Evolutionary conservation across 2,329 filamentous ascomycete genomes (phyloP), one percentile per base, ranked within the genome.

Genomic region (Cladosporium halotolerans): DNA sequence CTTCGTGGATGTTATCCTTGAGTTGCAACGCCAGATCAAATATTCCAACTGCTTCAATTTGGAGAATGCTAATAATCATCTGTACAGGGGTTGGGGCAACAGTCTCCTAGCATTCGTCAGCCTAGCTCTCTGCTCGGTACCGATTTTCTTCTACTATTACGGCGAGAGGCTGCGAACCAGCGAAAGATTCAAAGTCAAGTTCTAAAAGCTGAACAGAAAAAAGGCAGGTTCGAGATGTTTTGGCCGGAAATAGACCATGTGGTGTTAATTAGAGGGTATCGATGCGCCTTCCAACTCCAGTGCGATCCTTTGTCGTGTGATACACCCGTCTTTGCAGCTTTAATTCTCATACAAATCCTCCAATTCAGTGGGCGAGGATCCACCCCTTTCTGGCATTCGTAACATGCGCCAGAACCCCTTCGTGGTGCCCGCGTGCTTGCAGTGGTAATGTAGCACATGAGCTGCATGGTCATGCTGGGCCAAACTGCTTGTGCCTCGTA

Each of bases 41-140:
- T 28, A 1, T 5, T 28, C 3, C 23, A 28, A 5, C 7, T 23
- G 23, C 23, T 23, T 23, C 4, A 23, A 23, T 7, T 23, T 23
- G 23, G 23, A 23, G 7, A 23, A 23, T 23, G 7, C 23, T 28
- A 28, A 28, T 7, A 28, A 28, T 28, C 23, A 28, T 14, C 9
- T n/a, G 42, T 28, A 44, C 3, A n/a, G 32, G n/a, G 46, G 83
- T 0, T 84, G 82, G 68, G 84, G 82, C 0, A 83, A 81, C 57
- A 75, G 72, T n/a, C 52, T 82, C 48, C 62, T 82, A 5, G 80
- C 70, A 0, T 81, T 82, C 54, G 72, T 81, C 46, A 70, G 73
- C 1, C 34, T 79, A 5, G 73, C 66, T 0, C 60, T 78, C 47
- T 68, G 71, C 7, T 74, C 75, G 0, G 66, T 78, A 9, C 75